Base-by-base conservation (phyloP, 805 yeast species). In the Nakazawaea pomicola region DNA sequence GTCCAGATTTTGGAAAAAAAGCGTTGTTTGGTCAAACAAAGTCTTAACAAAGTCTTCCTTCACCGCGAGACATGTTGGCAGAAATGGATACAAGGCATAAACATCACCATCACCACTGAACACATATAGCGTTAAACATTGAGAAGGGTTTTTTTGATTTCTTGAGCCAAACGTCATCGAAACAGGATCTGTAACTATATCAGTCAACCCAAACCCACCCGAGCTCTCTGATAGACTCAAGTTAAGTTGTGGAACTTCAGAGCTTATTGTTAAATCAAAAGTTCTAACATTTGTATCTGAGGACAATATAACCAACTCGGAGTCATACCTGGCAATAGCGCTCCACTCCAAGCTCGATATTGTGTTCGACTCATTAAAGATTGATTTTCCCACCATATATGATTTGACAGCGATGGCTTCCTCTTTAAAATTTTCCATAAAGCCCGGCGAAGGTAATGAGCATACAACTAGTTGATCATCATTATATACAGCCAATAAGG, bases 41-140 rank as follows among this genome's bases (percentile, higher is more conserved):
- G 48, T 51, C 41, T 58, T 57, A 4, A 65, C 39, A 49, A 62
- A 58, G 1, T 50, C 44, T 27, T 54, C 46, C 1, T 68, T 38
- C n/a, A 68, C 63, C 1, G 67, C 55, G 20, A 77, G 49, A 19
- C 63, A 56, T 1, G 55, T 45, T 0, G 90, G 87, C 16, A 74
- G 50, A 54, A 80, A 80, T n/a, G 93, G 93, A 47, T 72, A 76
- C 3, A 83, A 59, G 1, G 72, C 63, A 50, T 70, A 80, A 1
- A 84, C 45, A 47, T 83, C 85, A 11, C 82, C 78, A 40, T 77
- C 83, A 8, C 60, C 53, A 8, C 71, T 70, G 39, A 78, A 50
- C 7, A 80, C 53, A 50, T 72, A 78, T 16, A 83, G 58, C 0
- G 84, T 70, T 38, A 82, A 50, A 3, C 68, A 66, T 10, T 80